Conservation (phyloP, 768 basidiomycete species). For the Antrodiella citrinella region DNA sequence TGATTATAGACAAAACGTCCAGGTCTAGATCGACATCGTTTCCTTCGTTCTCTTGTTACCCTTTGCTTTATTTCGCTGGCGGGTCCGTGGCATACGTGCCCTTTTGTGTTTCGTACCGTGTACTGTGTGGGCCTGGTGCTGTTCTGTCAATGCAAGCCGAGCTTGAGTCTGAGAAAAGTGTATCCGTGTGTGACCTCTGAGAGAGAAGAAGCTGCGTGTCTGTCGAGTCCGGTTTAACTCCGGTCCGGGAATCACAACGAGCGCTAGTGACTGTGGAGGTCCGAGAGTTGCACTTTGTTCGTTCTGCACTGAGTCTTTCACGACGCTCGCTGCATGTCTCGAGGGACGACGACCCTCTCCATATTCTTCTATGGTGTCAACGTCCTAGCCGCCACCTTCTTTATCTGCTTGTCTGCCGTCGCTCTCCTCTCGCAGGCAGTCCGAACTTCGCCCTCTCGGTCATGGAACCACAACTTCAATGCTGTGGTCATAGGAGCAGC, state of each 20-base stretch:
- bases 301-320: too few species aligned
- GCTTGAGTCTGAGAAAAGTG: too few species aligned
- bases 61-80: background rate
- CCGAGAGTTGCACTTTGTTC: too few species aligned
- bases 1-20: background rate
- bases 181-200: background rate
- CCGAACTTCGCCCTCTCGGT: constrained; percentile 45
- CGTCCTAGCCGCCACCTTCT: constrained; percentile 25
- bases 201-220: background rate
- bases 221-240: too few species aligned
- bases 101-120: background rate
- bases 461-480: constrained; percentile 60
- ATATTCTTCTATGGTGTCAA: constrained; percentile 39
- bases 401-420: constrained; percentile 54
- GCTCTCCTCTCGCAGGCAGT: constrained; percentile 67
- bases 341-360: constrained; percentile 39
- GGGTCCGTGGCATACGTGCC: background rate
- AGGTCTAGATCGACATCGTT: constrained; percentile 7
- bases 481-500: constrained; percentile 61
- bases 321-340: constrained; percentile 16
- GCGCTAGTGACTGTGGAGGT: too few species aligned
- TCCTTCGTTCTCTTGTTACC: background rate
- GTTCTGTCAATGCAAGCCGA: background rate
- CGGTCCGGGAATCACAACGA: too few species aligned
- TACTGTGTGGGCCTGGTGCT: background rate